Percentiles rank a stretch among this genome's conserved stretches.
These are phyloP conservation scores for Pythium insidiosum DNA, from an alignment of 352 stramenopile species.

Conservation along the genomic window DNA sequence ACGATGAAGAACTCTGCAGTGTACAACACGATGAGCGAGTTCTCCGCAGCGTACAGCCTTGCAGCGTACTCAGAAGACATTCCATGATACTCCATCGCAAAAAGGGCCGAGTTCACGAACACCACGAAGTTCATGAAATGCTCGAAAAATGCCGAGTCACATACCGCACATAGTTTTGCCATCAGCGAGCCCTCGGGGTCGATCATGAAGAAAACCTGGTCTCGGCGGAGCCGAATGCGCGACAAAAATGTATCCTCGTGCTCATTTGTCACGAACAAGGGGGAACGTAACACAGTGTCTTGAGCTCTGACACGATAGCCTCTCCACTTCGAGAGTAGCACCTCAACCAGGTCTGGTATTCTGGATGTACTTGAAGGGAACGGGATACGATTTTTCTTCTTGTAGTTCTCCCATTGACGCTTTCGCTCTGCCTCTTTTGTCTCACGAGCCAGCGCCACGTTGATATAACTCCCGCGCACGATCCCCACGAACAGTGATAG, in stretches of 20 bases:
- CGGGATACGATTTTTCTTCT: conserved; percentile 35
- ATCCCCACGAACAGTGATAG: conserved; percentile 76
- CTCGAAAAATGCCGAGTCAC: conserved; percentile 57
- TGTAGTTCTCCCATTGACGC: conserved; percentile 24
- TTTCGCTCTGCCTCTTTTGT: conserved; percentile 21
- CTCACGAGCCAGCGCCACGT: conserved; percentile 41
- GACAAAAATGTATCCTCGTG: conserved; percentile 52
- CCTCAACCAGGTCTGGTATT: conserved; percentile 50
- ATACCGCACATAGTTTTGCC: conserved; percentile 35
- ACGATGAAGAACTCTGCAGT: conserved; percentile 59
- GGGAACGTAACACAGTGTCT: conserved; percentile 35
- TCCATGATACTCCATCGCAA: conserved; percentile 71
- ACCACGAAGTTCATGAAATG: conserved; percentile 73
- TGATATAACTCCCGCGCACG: conserved; percentile 72
- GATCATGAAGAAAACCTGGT: conserved; percentile 61
- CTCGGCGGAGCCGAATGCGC: conserved; percentile 40
- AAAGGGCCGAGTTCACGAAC: conserved; percentile 66
- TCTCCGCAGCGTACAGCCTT: conserved; percentile 53
- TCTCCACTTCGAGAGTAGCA: conserved; percentile 31
- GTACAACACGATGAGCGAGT: conserved; percentile 67
- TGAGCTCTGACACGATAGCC: conserved; percentile 16
- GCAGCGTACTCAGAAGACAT: conserved; percentile 49
- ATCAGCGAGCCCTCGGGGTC: conserved; percentile 38
- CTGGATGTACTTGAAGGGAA: conserved; percentile 49
- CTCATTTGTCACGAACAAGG: conserved; percentile 36